Evolutionary conservation across 1,139 yeast species (phyloP).

Genomic region (Hyphopichia fennica): DNA sequence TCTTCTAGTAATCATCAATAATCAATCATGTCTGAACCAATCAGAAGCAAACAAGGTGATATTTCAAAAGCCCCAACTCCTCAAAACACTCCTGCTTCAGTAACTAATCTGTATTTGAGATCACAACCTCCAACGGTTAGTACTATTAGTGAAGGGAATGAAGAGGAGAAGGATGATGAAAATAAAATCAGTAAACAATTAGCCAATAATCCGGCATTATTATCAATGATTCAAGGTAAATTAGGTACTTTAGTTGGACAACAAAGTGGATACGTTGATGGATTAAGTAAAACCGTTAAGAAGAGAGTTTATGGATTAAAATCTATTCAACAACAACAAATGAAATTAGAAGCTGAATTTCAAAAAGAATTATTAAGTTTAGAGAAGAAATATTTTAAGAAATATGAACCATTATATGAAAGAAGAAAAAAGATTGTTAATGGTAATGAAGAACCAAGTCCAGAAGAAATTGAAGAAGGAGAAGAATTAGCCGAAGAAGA

Average conservation of each 20-base stretch:
- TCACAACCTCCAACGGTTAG: conserved; percentile 72
- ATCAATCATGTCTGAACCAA: conserved; percentile 61
- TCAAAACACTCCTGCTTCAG: conserved; percentile 95
- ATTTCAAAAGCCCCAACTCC: conserved; percentile 97
- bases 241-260: conserved; percentile 82
- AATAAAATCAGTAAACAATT: conserved; percentile 44
- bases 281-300: conserved; percentile 73
- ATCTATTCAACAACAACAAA: conserved; percentile 79
- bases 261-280: conserved; percentile 81
- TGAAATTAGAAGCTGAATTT: conserved; percentile 84
- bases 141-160: conserved; percentile 71
- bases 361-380: conserved; percentile 85
- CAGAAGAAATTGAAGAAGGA: conserved; percentile 77
- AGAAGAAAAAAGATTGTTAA: conserved; percentile 70
- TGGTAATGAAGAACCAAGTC: conserved; percentile 77
- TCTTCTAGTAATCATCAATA: too few species aligned
- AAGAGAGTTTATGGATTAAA: conserved; percentile 81
- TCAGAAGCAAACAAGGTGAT: conserved; percentile 67
- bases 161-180: conserved; percentile 40
- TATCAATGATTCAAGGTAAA: conserved; percentile 89
- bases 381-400: conserved; percentile 75
- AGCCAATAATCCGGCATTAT: conserved; percentile 72
- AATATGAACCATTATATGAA: conserved; percentile 76
- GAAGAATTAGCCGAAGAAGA: conserved; percentile 59
- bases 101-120: conserved; percentile 72